Base-by-base conservation (phyloP, 345 rosid species). In the Gynandropsis gynandra region DNA sequence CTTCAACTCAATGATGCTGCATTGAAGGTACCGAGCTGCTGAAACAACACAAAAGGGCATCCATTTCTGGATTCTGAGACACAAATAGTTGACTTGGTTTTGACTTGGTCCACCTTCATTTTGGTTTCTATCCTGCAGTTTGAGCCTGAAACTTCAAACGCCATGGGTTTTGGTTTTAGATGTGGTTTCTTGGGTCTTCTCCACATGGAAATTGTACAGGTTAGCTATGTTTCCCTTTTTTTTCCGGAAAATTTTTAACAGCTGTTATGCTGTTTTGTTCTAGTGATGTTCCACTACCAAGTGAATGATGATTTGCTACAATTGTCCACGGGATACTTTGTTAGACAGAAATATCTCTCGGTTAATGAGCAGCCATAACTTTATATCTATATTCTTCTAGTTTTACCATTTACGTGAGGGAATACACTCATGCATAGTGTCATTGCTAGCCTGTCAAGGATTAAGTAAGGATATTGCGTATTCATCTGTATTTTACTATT, bases 141-240 rank as follows among this genome's bases (percentile, higher is more conserved):
- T 70, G 98, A 90, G 74, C 98, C 98, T 17, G 98, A 90, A 79
- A 69, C 85, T 44, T 90, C 98, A 65, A 90, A 75, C 70, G 98
- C 98, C 59, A 90, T 90, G 98, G 98, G 98, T 58, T 90, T 87
- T 75, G 98, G 96, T 61, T 90, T 87, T 75, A 80, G 98, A 66
- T 90, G 98, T 47, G 98, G 98, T 47, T 90, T 87, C 75, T 65
- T 90, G 80, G 98, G 98, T 67, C 96, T 90, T 71, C 98, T 90
- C 42, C 98, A 90, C 75, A 84, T 92, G 98, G 98, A 92, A 82
- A 92, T 92, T 66, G 96, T 92, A 63, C 98, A 92, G 96, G 98
- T 78, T 54, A 73, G 69, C 53, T 47, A 16, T 50, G 35, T 58
- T 61, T 64, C 5, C 24, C 14, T 53, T 18, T 46, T 61, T 20